Conservation (phyloP, 2,329 filamentous ascomycete species). For the Clonostachys solani region DNA sequence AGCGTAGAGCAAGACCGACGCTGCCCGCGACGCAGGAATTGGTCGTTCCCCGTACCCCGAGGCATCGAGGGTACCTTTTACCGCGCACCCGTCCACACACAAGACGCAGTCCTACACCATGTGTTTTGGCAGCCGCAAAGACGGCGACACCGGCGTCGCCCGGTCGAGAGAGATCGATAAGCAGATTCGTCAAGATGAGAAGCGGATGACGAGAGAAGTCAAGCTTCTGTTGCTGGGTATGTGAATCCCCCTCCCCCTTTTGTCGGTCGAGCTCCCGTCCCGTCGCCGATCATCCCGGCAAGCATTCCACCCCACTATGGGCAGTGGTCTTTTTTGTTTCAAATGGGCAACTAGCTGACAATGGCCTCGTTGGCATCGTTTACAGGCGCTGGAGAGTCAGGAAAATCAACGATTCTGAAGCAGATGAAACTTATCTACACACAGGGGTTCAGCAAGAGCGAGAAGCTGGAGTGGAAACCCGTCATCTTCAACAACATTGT, state of each 20-base stretch:
- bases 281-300: constrained; percentile 1
- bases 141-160: constrained; percentile 42
- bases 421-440: constrained; percentile 99
- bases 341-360: constrained; percentile 4
- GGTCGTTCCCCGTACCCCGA: no score
- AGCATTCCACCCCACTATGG: background rate
- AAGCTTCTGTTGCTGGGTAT: constrained; percentile 89
- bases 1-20: no score
- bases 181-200: constrained; percentile 81
- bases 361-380: constrained; percentile 4
- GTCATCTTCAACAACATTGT: constrained; percentile 95
- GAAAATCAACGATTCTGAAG: constrained; percentile 95
- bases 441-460: constrained; percentile 82
- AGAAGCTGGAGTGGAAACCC: constrained; percentile 89
- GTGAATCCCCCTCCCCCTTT: constrained; percentile 5
- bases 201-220: constrained; percentile 79
- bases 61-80: no score
- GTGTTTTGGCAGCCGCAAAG: constrained; percentile 60
- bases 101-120: constrained; percentile 28
- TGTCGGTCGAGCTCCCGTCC: no score
- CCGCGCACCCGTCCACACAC: no score
- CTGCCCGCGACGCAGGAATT: no score
- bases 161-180: constrained; percentile 80
- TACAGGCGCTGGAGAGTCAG: constrained; percentile 80
- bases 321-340: constrained; percentile 7